phyloP scores from a whole-genome alignment of 1,284 basidiomycete species.

The Hypsizygus ulmarius region DNA sequence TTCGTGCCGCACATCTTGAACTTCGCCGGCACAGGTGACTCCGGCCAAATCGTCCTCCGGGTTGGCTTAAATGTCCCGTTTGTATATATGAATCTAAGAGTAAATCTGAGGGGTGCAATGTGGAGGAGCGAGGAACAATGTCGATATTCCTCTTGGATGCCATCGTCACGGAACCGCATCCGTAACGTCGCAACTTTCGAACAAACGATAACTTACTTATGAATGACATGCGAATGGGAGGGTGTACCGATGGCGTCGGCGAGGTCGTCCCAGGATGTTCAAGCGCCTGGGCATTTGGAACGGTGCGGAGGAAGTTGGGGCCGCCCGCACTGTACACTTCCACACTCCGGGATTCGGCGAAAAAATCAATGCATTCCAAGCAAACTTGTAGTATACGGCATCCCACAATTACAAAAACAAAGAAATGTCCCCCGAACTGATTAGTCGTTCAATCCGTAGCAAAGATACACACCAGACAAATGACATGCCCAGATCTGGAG shows the following conservation, averaged over 20 bases:
- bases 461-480: constrained; percentile 38
- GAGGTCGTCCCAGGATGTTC: too few relatives aligned
- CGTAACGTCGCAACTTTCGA: neutral
- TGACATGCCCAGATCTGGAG: constrained; percentile 69
- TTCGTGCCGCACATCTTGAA: constrained; percentile 4
- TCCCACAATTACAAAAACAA: neutral
- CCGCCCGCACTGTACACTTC: too few relatives aligned
- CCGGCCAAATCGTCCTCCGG: constrained; percentile 1
- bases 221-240: neutral
- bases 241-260: neutral
- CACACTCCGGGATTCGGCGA: too few relatives aligned
- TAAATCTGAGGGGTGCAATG: neutral
- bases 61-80: constrained; percentile 1
- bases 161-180: neutral
- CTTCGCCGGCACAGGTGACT: neutral
- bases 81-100: neutral
- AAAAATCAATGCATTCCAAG: too few relatives aligned
- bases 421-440: constrained; percentile 61
- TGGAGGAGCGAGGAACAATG: neutral
- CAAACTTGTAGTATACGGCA: too few relatives aligned
- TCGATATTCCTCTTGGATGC: neutral
- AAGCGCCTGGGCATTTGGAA: too few relatives aligned
- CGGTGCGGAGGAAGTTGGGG: too few relatives aligned
- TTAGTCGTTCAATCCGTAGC: constrained; percentile 58
- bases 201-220: neutral